phyloP scores from a whole-genome alignment of 2,329 filamentous ascomycete species.

The Trichoderma citrinoviride region DNA sequence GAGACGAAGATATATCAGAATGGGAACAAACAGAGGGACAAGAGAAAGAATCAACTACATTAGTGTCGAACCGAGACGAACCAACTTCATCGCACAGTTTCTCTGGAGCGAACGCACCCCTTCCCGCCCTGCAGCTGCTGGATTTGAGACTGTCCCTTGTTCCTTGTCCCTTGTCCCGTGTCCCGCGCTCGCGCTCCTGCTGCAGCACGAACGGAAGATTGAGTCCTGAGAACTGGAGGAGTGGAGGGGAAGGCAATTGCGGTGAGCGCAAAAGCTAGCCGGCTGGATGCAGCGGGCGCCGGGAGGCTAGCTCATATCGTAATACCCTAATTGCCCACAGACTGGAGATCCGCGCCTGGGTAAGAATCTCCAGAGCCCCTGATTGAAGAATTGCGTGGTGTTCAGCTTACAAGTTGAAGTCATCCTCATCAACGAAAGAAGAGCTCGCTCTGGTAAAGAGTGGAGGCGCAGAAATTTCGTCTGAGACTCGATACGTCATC shows the following conservation, averaged over 20 bases:
- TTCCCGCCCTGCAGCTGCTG: neutral
- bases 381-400: neutral
- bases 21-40: no score
- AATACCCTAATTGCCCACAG: conserved; percentile 1
- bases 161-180: neutral
- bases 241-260: neutral
- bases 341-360: conserved; percentile 1
- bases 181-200: neutral
- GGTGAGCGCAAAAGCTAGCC: conserved; percentile 18
- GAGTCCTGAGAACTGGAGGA: conserved; percentile 1
- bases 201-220: conserved; percentile 13
- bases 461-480: neutral
- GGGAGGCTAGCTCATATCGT: neutral
- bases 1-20: no score
- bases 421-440: no score
- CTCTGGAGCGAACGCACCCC: no score
- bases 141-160: neutral
- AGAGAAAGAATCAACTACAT: neutral
- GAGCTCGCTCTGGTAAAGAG: neutral
- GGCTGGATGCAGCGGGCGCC: conserved; percentile 15
- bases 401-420: no score
- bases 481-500: neutral
- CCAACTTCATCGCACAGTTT: neutral
- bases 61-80: neutral
- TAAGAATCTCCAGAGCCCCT: neutral